Conservation (phyloP, 768 basidiomycete species). For the Artomyces pyxidatus region DNA sequence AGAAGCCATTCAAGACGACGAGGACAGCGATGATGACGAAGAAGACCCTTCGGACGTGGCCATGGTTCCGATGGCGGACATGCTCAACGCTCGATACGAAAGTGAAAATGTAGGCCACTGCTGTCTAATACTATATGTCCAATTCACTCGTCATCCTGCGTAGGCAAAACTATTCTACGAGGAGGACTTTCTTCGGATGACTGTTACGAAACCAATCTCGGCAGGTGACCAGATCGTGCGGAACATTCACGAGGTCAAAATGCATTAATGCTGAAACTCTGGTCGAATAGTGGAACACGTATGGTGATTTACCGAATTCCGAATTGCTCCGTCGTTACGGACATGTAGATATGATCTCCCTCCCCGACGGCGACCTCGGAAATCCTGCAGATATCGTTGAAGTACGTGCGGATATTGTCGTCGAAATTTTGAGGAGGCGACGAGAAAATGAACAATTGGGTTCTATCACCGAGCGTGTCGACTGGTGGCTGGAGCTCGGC, state of each 20-base stretch:
- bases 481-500: conserved; percentile 90
- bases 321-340: conserved; percentile 94
- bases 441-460: conserved; percentile 7
- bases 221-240: conserved; percentile 84
- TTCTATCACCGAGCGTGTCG: conserved; percentile 50
- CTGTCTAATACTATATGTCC: conserved; percentile 1
- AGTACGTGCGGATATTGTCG: conserved; percentile 61
- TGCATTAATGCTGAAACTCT: background rate
- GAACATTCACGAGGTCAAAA: conserved; percentile 8
- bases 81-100: conserved; percentile 84
- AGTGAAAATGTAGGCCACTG: conserved; percentile 67
- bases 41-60: conserved; percentile 60
- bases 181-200: conserved; percentile 64
- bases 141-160: background rate
- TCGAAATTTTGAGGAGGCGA: conserved; percentile 30
- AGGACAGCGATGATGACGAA: conserved; percentile 38
- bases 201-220: conserved; percentile 64
- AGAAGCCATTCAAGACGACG: no score
- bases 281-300: conserved; percentile 78
- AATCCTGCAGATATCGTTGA: conserved; percentile 81
- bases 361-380: conserved; percentile 42
- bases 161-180: conserved; percentile 87
- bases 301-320: conserved; percentile 86
- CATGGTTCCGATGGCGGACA: conserved; percentile 96
- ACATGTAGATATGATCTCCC: conserved; percentile 71